These are phyloP conservation scores for Hortiboletus campestris DNA, from an alignment of 768 basidiomycete species.

Conservation along the genomic window DNA sequence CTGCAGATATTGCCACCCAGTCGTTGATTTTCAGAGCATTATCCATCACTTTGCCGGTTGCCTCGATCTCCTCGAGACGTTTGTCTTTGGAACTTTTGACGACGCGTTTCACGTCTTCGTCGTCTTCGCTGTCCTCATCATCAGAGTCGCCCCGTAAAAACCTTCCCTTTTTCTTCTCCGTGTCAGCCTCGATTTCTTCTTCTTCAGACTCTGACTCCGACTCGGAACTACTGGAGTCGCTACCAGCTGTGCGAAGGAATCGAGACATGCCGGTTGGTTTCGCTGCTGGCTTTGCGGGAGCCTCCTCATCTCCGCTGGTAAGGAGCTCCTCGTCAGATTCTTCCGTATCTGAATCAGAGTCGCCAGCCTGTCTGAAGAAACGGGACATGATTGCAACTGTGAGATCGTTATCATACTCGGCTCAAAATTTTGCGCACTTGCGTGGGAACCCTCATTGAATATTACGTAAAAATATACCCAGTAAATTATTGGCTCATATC, in stretches of 20 bases:
- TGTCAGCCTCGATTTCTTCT: constrained; percentile 52
- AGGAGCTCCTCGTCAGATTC: constrained; percentile 75
- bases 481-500: constrained; percentile 12
- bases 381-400: constrained; percentile 61
- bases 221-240: constrained; percentile 54
- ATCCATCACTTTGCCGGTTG: constrained; percentile 85
- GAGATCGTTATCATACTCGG: constrained; percentile 25
- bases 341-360: constrained; percentile 74
- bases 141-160: constrained; percentile 47
- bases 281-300: constrained; percentile 35
- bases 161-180: constrained; percentile 39
- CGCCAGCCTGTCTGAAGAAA: constrained; percentile 84
- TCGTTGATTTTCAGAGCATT: constrained; percentile 96
- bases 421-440: constrained; percentile 17
- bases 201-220: constrained; percentile 53
- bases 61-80: constrained; percentile 92
- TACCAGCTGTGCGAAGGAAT: constrained; percentile 67
- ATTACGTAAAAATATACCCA: constrained; percentile 18
- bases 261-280: constrained; percentile 58
- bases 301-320: constrained; percentile 69
- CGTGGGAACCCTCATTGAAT: constrained; percentile 18
- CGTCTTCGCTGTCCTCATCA: constrained; percentile 56
- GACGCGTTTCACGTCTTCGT: constrained; percentile 69
- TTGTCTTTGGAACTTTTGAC: constrained; percentile 88
- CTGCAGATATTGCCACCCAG: constrained; percentile 89